Evolutionary conservation across 805 yeast genomes (phyloP), one percentile per base, ranked within the genome.

Genomic region (Lipomyces lipofer): DNA sequence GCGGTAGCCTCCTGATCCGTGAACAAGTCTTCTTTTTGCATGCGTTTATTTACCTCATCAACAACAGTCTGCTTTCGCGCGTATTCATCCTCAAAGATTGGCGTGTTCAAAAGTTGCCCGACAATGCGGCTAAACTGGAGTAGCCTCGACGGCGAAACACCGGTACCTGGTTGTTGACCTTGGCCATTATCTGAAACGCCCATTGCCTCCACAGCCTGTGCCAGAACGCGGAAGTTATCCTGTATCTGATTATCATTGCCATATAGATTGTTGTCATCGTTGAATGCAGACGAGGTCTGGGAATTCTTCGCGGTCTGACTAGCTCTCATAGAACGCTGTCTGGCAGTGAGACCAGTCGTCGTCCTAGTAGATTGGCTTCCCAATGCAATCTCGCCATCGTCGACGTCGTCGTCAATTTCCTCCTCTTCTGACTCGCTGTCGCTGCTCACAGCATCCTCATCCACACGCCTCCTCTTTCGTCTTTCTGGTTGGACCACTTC

Each of bases 401-500:
- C 68, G 17, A 67, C 72, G 24, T 64, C 69, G 8, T 62, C 64
- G 4, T 59, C 67, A 8, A 58, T 65, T 33, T 64, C 71, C 29
- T 57, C 69, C 4, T 63, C 71, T 15, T 50, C 58, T 13, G 58
- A 51, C 22, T 47, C 52, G 17, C 43, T 22, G 4, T 54, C 65
- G 15, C 54, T 64, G 15, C 57, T 65, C 27, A 64, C 69, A 42
- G 56, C 65, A 15, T 62, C 71, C 46, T 68, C 71, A 63, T 75
- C 75, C 49, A 73, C 71, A 49, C 71, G 22, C 17, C 50, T 50
- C 29, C 54, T 58, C 45, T 56, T 73, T 32, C 43, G 36, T 35
- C 64, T 64, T 52, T 66, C 66, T 58, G 77, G 75, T 66, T 70
- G 69, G 30, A 78, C 71, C 5, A 82, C 81, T 68, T 88, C 95